Base-by-base conservation (phyloP, 2,329 filamentous ascomycete species). In the Fusarium proliferatum region DNA sequence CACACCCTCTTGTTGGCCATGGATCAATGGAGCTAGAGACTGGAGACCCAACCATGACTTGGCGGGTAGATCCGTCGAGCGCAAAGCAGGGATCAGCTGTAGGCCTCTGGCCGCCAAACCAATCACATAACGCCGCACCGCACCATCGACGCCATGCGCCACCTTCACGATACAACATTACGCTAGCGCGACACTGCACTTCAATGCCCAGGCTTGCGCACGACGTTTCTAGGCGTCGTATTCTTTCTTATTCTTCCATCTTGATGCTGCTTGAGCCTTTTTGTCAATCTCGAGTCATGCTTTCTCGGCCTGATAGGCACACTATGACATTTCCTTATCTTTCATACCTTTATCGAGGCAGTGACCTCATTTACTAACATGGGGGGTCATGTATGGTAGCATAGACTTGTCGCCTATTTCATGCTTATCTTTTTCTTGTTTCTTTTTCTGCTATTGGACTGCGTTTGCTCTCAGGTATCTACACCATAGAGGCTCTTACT, bases 11-110 rank as follows among this genome's bases (percentile, higher is more conserved):
- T 45, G 19, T 16, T 51, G 61, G 64, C 28, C 42, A 49, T 51
- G 57, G 56, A 62, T 63, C 65, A 63, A 74, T 73, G 63, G 59
- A 69, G 39, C 65, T 73, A 69, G 74, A 48, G 51, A 52, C 33
- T 56, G 26, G 43, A 59, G 41, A 53, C 59, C 76, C 68, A 77
- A 77, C 72, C 74, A 73, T 42, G 48, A 65, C 64, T 71, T 67
- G 73, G 71, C 76, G 76, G 76, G 74, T 78, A 78, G 76, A 78
- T 78, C 76, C 76, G 76, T 61, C 53, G 48, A 72, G 67, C 65
- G 52, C 58, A 69, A 74, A 73, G 55, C 66, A 76, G 64, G 73
- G 70, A 69, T 74, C 60, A 56, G 58, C 53, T 68, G 59, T 53
- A 23, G 64, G 46, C 46, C 49, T 57, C 26, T 64, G 42, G 21